Conservation (phyloP, 1,284 basidiomycete species). For the Ustilago shanxiensis region DNA sequence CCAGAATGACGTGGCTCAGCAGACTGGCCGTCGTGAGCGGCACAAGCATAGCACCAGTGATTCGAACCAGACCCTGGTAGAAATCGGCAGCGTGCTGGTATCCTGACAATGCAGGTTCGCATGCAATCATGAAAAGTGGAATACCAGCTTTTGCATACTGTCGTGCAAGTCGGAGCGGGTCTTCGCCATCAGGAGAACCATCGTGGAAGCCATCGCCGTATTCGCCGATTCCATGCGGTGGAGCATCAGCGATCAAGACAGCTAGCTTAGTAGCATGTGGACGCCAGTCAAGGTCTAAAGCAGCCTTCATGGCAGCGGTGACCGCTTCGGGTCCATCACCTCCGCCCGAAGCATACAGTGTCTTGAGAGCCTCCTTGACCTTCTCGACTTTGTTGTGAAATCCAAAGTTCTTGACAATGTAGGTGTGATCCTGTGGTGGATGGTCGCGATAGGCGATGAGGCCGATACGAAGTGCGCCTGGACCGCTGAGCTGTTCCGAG, state of each 20-base stretch:
- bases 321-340: conserved; percentile 98
- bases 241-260: conserved; percentile 88
- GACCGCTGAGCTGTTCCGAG: conserved; percentile 86
- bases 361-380: conserved; percentile 86
- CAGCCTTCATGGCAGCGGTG: conserved; percentile 90
- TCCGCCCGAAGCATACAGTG: conserved; percentile 88
- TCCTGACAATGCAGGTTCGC: conserved; percentile 94
- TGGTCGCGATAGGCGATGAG: conserved; percentile 76
- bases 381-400: conserved; percentile 91
- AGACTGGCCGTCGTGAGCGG: conserved; percentile 95
- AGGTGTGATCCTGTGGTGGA: conserved; percentile 68
- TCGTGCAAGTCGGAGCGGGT: conserved; percentile 88
- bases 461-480: conserved; percentile 79
- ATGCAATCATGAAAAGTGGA: conserved; percentile 78
- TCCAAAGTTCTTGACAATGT: conserved; percentile 87
- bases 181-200: conserved; percentile 75
- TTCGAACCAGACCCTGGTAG: conserved; percentile 74
- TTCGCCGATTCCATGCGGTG: conserved; percentile 80
- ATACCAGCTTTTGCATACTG: conserved; percentile 86
- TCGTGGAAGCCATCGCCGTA: conserved; percentile 81
- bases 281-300: conserved; percentile 79
- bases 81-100: conserved; percentile 81
- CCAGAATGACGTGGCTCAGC: conserved; percentile 96
- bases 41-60: conserved; percentile 83
- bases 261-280: conserved; percentile 89